phyloP scores from a whole-genome alignment of 768 basidiomycete species.

The Leccinum rimulosum region DNA sequence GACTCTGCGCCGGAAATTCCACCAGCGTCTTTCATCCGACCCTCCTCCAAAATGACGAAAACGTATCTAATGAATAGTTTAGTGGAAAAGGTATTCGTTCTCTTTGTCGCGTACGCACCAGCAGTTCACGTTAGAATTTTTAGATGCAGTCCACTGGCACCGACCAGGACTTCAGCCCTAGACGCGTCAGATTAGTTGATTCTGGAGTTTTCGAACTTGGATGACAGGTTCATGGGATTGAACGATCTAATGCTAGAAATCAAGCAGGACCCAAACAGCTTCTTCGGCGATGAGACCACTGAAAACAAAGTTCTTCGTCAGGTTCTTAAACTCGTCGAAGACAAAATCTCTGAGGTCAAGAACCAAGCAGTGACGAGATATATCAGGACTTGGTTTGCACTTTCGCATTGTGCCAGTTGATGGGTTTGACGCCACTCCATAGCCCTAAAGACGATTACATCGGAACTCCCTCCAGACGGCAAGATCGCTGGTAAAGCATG shows the following conservation, averaged over 20 bases:
- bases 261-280: constrained; percentile 69
- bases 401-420: not conserved
- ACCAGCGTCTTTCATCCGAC: not conserved
- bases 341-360: constrained; percentile 97
- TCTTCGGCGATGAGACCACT: constrained; percentile 79
- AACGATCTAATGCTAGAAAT: constrained; percentile 92
- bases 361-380: constrained; percentile 93
- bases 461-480: constrained; percentile 81
- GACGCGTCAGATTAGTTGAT: constrained; percentile 17
- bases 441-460: constrained; percentile 95
- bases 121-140: constrained; percentile 9
- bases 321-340: constrained; percentile 84
- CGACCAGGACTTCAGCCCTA: constrained; percentile 78
- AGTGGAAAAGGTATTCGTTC: constrained; percentile 64
- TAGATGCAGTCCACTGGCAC: constrained; percentile 90
- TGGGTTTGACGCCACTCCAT: constrained; percentile 9
- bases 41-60: constrained; percentile 64
- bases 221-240: constrained; percentile 89
- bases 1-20: constrained; percentile 2
- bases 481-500: constrained; percentile 78
- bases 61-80: constrained; percentile 82
- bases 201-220: constrained; percentile 12
- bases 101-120: not conserved
- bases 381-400: constrained; percentile 79
- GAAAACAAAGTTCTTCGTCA: constrained; percentile 84